Conservation (phyloP, 768 basidiomycete genomes). For the Lactarius evosmus region DNA sequence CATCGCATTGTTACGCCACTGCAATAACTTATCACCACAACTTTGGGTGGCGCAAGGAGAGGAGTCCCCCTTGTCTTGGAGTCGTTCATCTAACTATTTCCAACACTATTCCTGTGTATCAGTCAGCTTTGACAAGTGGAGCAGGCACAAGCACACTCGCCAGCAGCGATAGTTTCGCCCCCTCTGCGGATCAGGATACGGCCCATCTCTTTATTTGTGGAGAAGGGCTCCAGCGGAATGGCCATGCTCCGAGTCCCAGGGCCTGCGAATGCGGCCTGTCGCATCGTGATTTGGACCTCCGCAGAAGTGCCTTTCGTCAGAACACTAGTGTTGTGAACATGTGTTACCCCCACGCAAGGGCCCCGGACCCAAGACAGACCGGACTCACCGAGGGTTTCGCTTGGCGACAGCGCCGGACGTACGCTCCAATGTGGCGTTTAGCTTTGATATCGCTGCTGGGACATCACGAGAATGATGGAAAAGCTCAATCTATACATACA, state of each 20-base stretch:
- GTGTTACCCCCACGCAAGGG: background rate
- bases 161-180: conserved; percentile 94
- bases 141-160: conserved; percentile 39
- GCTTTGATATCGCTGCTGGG: conserved; percentile 80
- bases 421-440: conserved; percentile 78
- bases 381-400: conserved; percentile 70
- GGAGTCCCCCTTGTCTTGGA: background rate
- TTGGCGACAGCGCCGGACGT: conserved; percentile 69
- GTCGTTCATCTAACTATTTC: conserved; percentile 13
- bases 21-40: background rate
- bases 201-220: conserved; percentile 94
- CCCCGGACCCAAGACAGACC: conserved; percentile 8
- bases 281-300: conserved; percentile 77
- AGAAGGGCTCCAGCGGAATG: conserved; percentile 85
- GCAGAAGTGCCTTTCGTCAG: conserved; percentile 83
- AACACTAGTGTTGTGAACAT: conserved; percentile 48
- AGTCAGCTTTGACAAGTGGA: background rate
- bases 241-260: conserved; percentile 45
- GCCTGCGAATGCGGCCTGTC: conserved; percentile 52
- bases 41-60: background rate
- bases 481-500: conserved; percentile 61
- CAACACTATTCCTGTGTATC: conserved; percentile 19
- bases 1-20: background rate
- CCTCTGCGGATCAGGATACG: conserved; percentile 80
- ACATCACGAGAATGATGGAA: conserved; percentile 94